Evolutionary conservation across 2,329 filamentous ascomycete species (phyloP), one percentile per base, ranked within the genome.

Genomic region (Pseudogymnoascus sp.): DNA sequence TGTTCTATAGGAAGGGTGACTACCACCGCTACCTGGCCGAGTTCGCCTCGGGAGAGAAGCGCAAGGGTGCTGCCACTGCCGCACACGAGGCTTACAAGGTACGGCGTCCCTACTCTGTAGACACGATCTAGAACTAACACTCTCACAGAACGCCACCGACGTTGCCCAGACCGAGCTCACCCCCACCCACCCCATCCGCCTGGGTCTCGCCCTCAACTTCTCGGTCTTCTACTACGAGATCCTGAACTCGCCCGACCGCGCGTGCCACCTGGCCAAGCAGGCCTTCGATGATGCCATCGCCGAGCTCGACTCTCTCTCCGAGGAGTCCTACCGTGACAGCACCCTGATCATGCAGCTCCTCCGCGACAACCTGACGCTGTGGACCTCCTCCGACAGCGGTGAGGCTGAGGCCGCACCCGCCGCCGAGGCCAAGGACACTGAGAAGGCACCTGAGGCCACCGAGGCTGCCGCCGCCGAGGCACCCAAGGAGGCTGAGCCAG

Each of bases 221-320:
- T 96, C 92, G 69, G 92, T 97, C 74, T 97, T 97, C 85, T 97
- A 97, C 88, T 99, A 99, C 79, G 91, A 99, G 87, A 99, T 97
- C 77, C 84, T 97, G 74, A 99, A 97, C 84, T 92, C 93, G 45
- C 93, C 93, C 68, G 94, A 97, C 78, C 93, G 95, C 82, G 93
- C 92, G 75, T 97, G 93, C 88, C 92, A 96, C 78, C 87, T 97
- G 71, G 93, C 91, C 78, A 96, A 96, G 86, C 90, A 93, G 78
- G 91, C 91, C 64, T 96, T 96, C 74, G 91, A 96, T 74, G 93
- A 97, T 79, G 93, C 93, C 70, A 97, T 97, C 85, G 92, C 92
- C 73, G 92, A 97, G 83, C 90, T 97, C 70, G 92, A 97, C 78
- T 96, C 92, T 70, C 83, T 97, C 70, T 95, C 90, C 77, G 92